These are phyloP conservation scores for Skeletonema tropicum DNA, from an alignment of 108 stramenopile genomes.

Conservation along the genomic window DNA sequence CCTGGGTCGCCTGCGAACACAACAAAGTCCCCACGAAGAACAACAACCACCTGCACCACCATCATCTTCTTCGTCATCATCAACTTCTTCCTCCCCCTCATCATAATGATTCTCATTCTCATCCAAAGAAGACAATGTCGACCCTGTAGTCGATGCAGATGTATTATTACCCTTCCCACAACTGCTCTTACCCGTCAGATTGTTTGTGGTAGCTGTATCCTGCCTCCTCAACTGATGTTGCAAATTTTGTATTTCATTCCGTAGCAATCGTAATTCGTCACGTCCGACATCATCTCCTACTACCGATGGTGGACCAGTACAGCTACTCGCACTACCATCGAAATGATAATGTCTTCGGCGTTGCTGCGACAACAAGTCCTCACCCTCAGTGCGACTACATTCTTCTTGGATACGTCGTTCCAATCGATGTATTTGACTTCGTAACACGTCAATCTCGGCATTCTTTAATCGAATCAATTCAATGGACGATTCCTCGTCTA, in stretches of 20 bases:
- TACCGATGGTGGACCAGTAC: neutral
- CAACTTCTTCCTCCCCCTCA: neutral
- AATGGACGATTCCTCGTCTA: constrained; percentile 11
- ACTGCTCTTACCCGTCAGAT: neutral
- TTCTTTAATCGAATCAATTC: constrained; percentile 27
- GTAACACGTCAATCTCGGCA: constrained; percentile 34
- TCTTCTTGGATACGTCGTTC: constrained; percentile 34
- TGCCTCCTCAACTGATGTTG: constrained; percentile 8
- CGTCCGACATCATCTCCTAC: neutral
- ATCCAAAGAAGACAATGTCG: constrained; percentile 30
- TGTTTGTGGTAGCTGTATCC: neutral
- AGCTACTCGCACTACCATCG: neutral
- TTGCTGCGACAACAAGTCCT: neutral
- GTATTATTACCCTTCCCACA: neutral
- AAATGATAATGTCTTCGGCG: neutral
- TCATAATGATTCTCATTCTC: constrained; percentile 17
- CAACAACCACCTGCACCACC: constrained; percentile 9
- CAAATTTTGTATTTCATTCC: constrained; percentile 22
- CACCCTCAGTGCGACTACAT: neutral
- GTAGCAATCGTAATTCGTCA: constrained; percentile 21
- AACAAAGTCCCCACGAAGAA: constrained; percentile 40
- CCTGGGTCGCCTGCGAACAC: constrained; percentile 5
- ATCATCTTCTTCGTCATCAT: constrained; percentile 16
- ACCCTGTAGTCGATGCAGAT: constrained; percentile 1
- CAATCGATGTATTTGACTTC: constrained; percentile 35